Conservation (phyloP, 345 rosid species). For the Litchi chinensis region DNA sequence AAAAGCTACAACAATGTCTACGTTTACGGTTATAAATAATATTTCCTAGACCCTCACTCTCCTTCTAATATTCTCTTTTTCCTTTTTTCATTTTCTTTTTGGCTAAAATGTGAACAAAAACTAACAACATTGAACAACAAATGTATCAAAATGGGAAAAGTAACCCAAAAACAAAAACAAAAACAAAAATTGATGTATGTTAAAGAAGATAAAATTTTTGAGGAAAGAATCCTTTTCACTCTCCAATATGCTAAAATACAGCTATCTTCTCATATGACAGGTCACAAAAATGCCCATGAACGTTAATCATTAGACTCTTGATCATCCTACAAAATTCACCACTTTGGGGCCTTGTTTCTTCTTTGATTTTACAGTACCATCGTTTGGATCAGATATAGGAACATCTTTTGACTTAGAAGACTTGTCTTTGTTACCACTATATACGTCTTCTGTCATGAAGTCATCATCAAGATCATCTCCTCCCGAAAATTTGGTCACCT, state of each 20-base stretch:
- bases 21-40: too few relatives aligned
- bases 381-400: conserved; percentile 32
- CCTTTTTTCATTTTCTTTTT: too few relatives aligned
- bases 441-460: conserved; percentile 45
- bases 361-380: conserved; percentile 36
- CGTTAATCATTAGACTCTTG: background rate
- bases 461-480: conserved; percentile 97
- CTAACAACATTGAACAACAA: background rate
- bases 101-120: conserved; percentile 10
- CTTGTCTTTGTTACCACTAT: conserved; percentile 35
- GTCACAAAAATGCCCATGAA: conserved; percentile 4
- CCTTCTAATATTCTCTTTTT: background rate
- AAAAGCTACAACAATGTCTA: too few relatives aligned
- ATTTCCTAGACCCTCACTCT: background rate
- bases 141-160: background rate
- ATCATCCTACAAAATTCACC: conserved; percentile 64
- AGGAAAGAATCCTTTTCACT: background rate
- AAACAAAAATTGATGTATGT: background rate
- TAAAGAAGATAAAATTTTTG: background rate
- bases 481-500: conserved; percentile 63
- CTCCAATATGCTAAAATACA: background rate
- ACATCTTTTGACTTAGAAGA: conserved; percentile 19
- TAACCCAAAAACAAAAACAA: background rate
- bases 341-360: conserved; percentile 73
- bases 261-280: background rate